These are phyloP conservation scores for Aspergillus sp. DNA, from an alignment of 2,329 filamentous ascomycete genomes.

Conservation along the genomic window DNA sequence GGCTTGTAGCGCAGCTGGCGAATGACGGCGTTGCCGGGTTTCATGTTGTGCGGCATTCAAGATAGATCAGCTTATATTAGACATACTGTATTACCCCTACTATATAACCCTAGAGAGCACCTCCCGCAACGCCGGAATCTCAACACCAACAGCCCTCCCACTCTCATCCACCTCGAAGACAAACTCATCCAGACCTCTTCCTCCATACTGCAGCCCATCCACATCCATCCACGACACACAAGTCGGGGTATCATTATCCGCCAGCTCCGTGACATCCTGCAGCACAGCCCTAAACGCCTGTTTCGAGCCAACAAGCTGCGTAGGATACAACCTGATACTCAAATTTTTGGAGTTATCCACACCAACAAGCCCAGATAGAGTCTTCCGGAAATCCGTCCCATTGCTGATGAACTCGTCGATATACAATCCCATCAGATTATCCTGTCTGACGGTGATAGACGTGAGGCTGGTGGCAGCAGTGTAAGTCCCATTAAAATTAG, in stretches of 20 bases:
- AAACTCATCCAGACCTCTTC: slow-evolving; percentile 25
- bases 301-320: slow-evolving; percentile 7
- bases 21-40: neutral
- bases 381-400: slow-evolving; percentile 1
- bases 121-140: slow-evolving; percentile 8
- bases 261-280: slow-evolving; percentile 23
- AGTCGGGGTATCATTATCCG: slow-evolving; percentile 24
- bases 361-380: neutral
- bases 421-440: neutral
- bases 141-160: slow-evolving; percentile 21
- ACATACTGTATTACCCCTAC: too few species aligned
- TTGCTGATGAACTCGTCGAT: slow-evolving; percentile 4
- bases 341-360: neutral
- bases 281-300: slow-evolving; percentile 20
- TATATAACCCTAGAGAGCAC: too few species aligned
- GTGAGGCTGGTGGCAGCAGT: neutral
- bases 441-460: neutral
- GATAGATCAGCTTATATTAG: too few species aligned
- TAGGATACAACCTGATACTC: slow-evolving; percentile 8
- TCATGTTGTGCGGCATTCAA: neutral
- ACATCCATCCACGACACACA: slow-evolving; percentile 29
- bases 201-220: slow-evolving; percentile 21
- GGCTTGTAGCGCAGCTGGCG: neutral
- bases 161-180: slow-evolving; percentile 23
- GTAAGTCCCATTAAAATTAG: neutral